Evolutionary conservation across 768 basidiomycete genomes (phyloP).

Genomic region (Tricholoma bakamatsutake): DNA sequence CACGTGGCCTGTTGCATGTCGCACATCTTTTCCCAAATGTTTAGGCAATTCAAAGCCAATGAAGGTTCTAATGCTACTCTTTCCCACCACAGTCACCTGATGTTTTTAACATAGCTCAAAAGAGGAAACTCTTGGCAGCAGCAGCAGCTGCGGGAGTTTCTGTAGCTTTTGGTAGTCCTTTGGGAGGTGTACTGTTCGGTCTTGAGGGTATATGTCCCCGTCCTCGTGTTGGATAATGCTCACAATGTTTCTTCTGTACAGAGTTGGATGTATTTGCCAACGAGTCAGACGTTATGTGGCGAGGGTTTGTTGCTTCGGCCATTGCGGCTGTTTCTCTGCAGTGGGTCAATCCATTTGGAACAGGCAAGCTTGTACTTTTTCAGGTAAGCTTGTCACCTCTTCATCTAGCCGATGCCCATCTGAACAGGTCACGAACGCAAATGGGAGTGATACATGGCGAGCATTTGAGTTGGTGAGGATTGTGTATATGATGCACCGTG

Average conservation of each 20-base stretch:
- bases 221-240: not conserved
- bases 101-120: conserved; percentile 47
- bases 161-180: conserved; percentile 83
- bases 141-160: conserved; percentile 85
- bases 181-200: conserved; percentile 82
- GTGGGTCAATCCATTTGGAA: conserved; percentile 82
- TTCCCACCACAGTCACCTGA: not conserved
- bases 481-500: not conserved
- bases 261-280: conserved; percentile 65
- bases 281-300: conserved; percentile 76
- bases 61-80: conserved; percentile 46
- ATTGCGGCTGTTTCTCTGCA: conserved; percentile 83
- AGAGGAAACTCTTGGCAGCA: conserved; percentile 75
- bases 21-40: conserved; percentile 58
- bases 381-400: conserved; percentile 35
- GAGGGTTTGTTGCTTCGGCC: conserved; percentile 85
- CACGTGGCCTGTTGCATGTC: conserved; percentile 84
- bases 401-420: not conserved
- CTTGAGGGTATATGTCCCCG: conserved; percentile 48
- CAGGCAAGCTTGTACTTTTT: conserved; percentile 77
- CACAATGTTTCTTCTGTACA: conserved; percentile 11
- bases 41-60: conserved; percentile 68
- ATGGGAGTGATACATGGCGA: conserved; percentile 55
- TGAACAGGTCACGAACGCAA: conserved; percentile 51
- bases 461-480: conserved; percentile 61